Evolutionary conservation across 2,329 filamentous ascomycete species (phyloP).

Genomic region (Trichoderma guizhouense): DNA sequence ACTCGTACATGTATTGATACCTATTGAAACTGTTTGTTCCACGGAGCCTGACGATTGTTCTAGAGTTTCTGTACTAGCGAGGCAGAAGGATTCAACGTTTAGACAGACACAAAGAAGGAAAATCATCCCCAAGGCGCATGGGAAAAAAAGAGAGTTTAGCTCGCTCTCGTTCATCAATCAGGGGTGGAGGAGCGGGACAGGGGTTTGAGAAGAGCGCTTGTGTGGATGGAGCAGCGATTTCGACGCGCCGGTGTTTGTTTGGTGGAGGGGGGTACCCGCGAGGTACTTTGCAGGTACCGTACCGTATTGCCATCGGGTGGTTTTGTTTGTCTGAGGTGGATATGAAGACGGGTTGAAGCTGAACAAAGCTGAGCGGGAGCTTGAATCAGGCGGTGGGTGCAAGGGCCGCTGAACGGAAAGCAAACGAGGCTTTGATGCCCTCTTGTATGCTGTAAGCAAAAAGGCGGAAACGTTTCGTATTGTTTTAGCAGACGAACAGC

Average conservation of each 20-base stretch:
- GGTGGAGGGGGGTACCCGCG: neutral
- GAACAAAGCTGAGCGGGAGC: neutral
- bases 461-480: neutral
- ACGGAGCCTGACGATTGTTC: neutral
- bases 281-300: neutral
- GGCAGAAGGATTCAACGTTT: neutral
- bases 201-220: neutral
- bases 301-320: neutral
- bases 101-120: neutral
- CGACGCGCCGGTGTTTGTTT: neutral
- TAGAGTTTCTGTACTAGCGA: neutral
- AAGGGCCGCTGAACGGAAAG: neutral
- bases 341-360: neutral
- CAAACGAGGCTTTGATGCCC: neutral
- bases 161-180: neutral
- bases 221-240: neutral
- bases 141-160: neutral
- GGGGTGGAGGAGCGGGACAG: neutral
- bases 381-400: neutral
- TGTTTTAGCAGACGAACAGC: neutral
- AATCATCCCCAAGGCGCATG: neutral
- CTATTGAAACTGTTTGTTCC: neutral
- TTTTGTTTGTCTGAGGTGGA: neutral
- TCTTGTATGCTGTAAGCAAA: neutral
- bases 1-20: neutral